These are phyloP conservation scores for Candida buenavistaensis DNA, from an alignment of 1,139 yeast species.

Conservation along the genomic window DNA sequence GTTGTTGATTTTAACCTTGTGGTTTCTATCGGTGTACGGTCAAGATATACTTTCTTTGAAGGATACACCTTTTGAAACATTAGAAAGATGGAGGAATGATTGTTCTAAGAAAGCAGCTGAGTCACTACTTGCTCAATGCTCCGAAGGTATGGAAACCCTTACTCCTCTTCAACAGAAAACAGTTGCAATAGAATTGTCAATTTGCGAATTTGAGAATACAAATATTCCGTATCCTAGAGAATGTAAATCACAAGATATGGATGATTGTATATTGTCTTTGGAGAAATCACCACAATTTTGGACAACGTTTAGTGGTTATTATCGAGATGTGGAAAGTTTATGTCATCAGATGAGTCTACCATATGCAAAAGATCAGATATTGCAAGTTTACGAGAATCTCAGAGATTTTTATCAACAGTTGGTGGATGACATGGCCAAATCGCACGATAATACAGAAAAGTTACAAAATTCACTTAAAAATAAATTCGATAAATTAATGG, in stretches of 20 bases:
- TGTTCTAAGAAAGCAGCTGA: slow-evolving; percentile 31
- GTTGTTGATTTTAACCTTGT: too few relatives aligned
- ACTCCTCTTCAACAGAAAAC: slow-evolving; percentile 27
- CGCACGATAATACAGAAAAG: slow-evolving; percentile 16
- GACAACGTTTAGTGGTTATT: slow-evolving; percentile 63
- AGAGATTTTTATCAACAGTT: slow-evolving; percentile 33
- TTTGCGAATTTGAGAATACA: slow-evolving; percentile 56
- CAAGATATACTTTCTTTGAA: slow-evolving; percentile 1
- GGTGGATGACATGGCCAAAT: slow-evolving; percentile 17
- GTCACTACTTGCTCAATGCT: slow-evolving; percentile 28
- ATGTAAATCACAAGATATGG: slow-evolving; percentile 24
- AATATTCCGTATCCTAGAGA: slow-evolving; percentile 32
- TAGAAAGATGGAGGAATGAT: slow-evolving; percentile 11
- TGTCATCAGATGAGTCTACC: slow-evolving; percentile 55
- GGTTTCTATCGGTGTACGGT: too few relatives aligned
- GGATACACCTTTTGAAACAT: background rate
- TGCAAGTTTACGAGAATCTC: slow-evolving; percentile 47
- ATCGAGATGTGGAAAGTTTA: slow-evolving; percentile 45
- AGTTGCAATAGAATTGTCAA: slow-evolving; percentile 51
- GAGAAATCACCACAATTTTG: slow-evolving; percentile 54
- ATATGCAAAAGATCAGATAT: slow-evolving; percentile 51
- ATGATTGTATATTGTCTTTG: slow-evolving; percentile 38
- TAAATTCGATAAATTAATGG: slow-evolving; percentile 19
- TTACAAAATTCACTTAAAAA: slow-evolving; percentile 14
- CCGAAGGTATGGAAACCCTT: slow-evolving; percentile 33